Base-by-base conservation (phyloP, 2,329 filamentous ascomycete genomes). In the Neurospora crassa region DNA sequence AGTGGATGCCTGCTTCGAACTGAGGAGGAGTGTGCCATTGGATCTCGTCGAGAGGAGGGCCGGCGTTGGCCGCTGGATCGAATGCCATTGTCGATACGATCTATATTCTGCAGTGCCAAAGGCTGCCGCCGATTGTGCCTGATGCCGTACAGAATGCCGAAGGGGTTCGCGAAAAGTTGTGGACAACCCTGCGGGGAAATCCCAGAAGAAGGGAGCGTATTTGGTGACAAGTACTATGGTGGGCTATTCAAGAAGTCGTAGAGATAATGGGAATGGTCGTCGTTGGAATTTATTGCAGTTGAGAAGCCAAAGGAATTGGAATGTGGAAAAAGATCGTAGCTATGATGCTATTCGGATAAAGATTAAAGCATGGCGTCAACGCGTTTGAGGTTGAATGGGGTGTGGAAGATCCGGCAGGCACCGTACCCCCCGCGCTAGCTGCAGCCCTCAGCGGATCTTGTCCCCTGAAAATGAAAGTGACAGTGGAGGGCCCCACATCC, bases 1-100 rank as follows among this genome's bases (percentile, higher is more conserved):
- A 87, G 79, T 91, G 89, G 69, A 91, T 84, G 78, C 88, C 75
- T 20, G 69, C 70, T 5, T 74, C 73, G 59, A 75, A 75, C 3
- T 74, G 45, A 16, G 73, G 80, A 24, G 87, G 87, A 45, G 85
- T 84, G 72, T 84, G 84, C 89, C 89, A 91, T 83, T 89, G 87
- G 73, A 90, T 90, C 82, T 91, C 89, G 79, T 91, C 89, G 72
- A 90, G 83, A 7, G 86, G 85, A 1, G 84, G 83, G 0, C 87
- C 86, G 76, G 83, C 82, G 18, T 83, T 80, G 63, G 81, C 79
- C 34, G 80, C 78, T 83, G 86, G 87, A 70, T 69, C 77, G 70
- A 68, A 47, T 12, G 71, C 53, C 72, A 74, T 73, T 37, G 20
- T 40, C 37, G 34, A 34, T 47, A 29, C 20, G 41, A 37, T 37